A percentile compares a stretch with the other conserved stretches of the same genome.
These are phyloP conservation scores for Tylopilus sp. DNA, from an alignment of 1,284 basidiomycete genomes.

Conservation along the genomic window DNA sequence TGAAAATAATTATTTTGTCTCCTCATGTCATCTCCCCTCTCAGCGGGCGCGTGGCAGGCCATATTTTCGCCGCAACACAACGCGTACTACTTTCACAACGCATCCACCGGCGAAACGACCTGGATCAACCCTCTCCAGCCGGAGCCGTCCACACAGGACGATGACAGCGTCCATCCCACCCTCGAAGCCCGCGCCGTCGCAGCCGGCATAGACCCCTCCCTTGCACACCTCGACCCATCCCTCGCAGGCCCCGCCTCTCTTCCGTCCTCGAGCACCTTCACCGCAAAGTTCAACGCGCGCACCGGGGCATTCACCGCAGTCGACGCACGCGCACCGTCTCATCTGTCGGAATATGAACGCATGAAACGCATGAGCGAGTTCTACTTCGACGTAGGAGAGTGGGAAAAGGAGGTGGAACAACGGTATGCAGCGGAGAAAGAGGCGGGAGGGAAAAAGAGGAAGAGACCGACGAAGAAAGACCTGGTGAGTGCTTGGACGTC, in stretches of 20 bases:
- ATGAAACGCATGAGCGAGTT: slow-evolving; percentile 83
- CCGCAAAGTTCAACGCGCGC: slow-evolving; percentile 79
- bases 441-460: slow-evolving; percentile 64
- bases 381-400: slow-evolving; percentile 81
- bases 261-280: slow-evolving; percentile 45
- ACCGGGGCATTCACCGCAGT: slow-evolving; percentile 72
- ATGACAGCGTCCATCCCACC: slow-evolving; percentile 20
- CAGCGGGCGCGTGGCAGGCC: slow-evolving; percentile 69
- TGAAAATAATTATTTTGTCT: slow-evolving; percentile 8
- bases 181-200: slow-evolving; percentile 61
- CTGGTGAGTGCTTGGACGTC: slow-evolving; percentile 47
- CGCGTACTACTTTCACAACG: slow-evolving; percentile 87
- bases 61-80: slow-evolving; percentile 77
- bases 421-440: slow-evolving; percentile 52
- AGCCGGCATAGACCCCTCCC: slow-evolving; percentile 79
- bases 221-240: slow-evolving; percentile 77
- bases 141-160: no score
- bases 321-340: slow-evolving; percentile 65
- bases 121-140: slow-evolving; percentile 79
- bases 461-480: slow-evolving; percentile 79
- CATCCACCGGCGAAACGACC: slow-evolving; percentile 74
- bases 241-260: slow-evolving; percentile 42
- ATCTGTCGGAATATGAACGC: slow-evolving; percentile 78
- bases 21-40: slow-evolving; percentile 11
- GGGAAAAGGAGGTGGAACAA: slow-evolving; percentile 68